Conservation (phyloP, 192 early-diverging fungal species). For the Entophlyctis luteolus region DNA sequence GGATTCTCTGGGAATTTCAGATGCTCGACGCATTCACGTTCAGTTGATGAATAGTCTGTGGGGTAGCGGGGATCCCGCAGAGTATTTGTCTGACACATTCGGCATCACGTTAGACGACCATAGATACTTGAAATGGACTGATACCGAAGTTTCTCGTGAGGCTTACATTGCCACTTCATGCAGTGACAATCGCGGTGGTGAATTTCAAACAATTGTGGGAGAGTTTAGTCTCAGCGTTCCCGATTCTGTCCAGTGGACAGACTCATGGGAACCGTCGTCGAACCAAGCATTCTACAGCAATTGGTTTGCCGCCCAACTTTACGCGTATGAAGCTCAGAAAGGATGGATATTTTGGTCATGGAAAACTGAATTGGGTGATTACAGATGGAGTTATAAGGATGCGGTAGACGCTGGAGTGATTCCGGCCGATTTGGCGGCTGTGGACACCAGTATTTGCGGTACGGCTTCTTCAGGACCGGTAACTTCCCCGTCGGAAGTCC, state of each 20-base stretch:
- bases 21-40: not conserved
- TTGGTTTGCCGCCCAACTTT: not conserved
- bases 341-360: not conserved
- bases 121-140: not conserved
- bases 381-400: not conserved
- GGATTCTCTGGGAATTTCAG: not conserved
- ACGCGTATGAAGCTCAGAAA: not conserved
- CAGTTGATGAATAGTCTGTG: not conserved
- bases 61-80: not conserved
- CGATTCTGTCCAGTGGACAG: not conserved
- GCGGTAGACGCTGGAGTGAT: not conserved
- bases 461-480: no score
- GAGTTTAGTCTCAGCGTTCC: not conserved
- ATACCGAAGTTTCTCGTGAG: not conserved
- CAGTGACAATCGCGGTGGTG: not conserved
- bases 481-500: no score
- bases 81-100: not conserved
- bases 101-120: not conserved
- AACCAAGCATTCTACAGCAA: not conserved
- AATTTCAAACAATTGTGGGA: not conserved
- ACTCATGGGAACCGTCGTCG: not conserved
- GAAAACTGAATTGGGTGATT: not conserved
- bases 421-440: not conserved
- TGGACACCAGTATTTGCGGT: no score
- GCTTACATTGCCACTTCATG: not conserved